Conservation (phyloP, 2,329 filamentous ascomycete species). For the Dactylonectria macrodidyma region DNA sequence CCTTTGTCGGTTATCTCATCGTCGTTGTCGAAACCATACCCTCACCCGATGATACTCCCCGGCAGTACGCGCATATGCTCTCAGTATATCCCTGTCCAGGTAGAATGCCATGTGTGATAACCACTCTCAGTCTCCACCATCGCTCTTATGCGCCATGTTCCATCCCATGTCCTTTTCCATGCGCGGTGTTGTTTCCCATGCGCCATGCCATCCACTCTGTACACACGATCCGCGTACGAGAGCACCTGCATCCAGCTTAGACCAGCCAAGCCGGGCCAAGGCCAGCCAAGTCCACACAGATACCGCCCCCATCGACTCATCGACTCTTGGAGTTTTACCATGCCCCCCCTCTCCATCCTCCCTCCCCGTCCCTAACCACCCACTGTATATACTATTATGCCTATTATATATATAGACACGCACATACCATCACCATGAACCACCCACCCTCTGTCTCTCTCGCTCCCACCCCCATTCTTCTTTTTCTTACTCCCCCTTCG, state of each 20-base stretch:
- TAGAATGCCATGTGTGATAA: no score
- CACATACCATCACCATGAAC: slow-evolving; percentile 5
- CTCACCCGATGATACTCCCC: background rate
- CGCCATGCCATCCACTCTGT: background rate
- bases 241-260: slow-evolving; percentile 25
- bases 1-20: background rate
- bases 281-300: background rate
- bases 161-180: background rate
- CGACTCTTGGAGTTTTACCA: background rate
- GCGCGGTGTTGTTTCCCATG: background rate
- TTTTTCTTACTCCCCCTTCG: background rate
- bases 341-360: background rate
- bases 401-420: slow-evolving; percentile 15
- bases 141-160: slow-evolving; percentile 10
- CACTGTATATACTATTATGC: slow-evolving; percentile 6
- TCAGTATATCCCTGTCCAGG: no score
- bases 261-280: background rate
- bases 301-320: background rate
- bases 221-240: slow-evolving; percentile 12
- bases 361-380: background rate
- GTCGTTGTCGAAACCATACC: background rate
- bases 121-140: background rate
- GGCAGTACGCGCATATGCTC: background rate
- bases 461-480: slow-evolving; percentile 2
- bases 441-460: background rate